Evolutionary conservation across 208 protist species (phyloP), one percentile per base, ranked within the genome.

Genomic region (Angomonas deanei): DNA sequence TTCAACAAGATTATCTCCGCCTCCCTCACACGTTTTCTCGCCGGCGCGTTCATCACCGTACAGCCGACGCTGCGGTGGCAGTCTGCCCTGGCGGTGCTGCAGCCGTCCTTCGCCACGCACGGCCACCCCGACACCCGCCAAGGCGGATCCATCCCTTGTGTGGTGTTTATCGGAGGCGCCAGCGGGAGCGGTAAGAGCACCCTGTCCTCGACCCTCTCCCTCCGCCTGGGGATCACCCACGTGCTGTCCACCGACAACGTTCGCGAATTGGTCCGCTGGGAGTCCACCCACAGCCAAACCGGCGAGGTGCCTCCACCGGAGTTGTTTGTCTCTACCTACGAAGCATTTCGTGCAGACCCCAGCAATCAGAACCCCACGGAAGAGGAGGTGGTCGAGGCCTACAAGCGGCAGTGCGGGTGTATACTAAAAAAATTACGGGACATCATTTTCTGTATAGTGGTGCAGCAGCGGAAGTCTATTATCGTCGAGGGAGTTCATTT

Each of bases 201-300:
- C 0, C 64, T 97, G 1, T 82, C 93, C 5, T 81, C 74, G 15
- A 64, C 96, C 6, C 61, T 97, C n/a, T 86, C 87, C 0, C 80
- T 52, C n/a, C 75, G 93, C 49, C 65, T 97, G 15, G 79, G 86
- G 42, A 86, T 97, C 26, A 67, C 73, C 11, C 84, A 84, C 27
- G 77, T 97, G 13, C 68, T 98, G 13, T 97, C 91, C 2, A 98
- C 94, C 5, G 94, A 98, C 65, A 93, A 78, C 8, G 88, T 98
- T 26, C 75, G 94, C 21, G 90, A 98, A 49, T 76, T 89, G 47
- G 60, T 97, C 23, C 80, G 92, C 13, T 21, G 42, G 11, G 66
- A 71, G 3, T 36, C 84, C 36, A 42, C 36, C 15, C 15, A 8
- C 36, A 15, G 15, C 11, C 11, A 42, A 15, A 42, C 8, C 36